A percentile compares a stretch with the other conserved stretches of the same genome.
Evolutionary conservation across 495 filamentous ascomycete species (phyloP).

Genomic region (Amniculicola lignicola): DNA sequence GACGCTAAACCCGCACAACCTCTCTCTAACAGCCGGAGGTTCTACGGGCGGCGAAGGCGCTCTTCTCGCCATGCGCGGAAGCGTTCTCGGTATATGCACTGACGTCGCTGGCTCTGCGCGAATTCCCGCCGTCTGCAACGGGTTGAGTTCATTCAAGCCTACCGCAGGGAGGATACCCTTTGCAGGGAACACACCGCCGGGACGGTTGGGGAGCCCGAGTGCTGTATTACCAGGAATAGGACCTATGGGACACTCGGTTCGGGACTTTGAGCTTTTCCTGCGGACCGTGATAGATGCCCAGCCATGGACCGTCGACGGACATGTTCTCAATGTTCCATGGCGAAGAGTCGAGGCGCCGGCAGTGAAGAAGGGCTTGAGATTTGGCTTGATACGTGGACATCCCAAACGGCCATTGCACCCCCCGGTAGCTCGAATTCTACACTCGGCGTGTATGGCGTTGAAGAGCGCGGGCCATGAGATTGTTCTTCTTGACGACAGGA

Average conservation of each 20-base stretch:
- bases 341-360: conserved; percentile 29
- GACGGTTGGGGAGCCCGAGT: conserved; percentile 20
- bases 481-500: conserved; percentile 21
- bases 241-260: conserved; percentile 47
- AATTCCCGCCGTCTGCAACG: conserved; percentile 39
- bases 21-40: conserved; percentile 31
- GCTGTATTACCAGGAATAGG: conserved; percentile 52
- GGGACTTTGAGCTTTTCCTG: conserved; percentile 51
- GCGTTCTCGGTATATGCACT: conserved; percentile 27
- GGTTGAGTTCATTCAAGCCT: conserved; percentile 38
- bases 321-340: conserved; percentile 51
- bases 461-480: conserved; percentile 30
- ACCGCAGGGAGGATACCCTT: conserved; percentile 35
- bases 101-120: conserved; percentile 36
- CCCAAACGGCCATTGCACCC: conserved; percentile 38
- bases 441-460: conserved; percentile 29
- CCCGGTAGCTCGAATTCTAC: conserved; percentile 30
- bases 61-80: conserved; percentile 28
- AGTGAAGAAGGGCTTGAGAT: conserved; percentile 9
- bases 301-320: conserved; percentile 49
- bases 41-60: conserved; percentile 35
- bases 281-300: conserved; percentile 50
- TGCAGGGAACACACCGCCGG: conserved; percentile 36
- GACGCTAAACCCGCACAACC: conserved; percentile 33
- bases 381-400: conserved; percentile 36